Percentiles rank a stretch among this genome's conserved stretches.
These are phyloP conservation scores for Phoenix roebelenii DNA, from an alignment of 176 grass and related monocot genomes.

Conservation along the genomic window DNA sequence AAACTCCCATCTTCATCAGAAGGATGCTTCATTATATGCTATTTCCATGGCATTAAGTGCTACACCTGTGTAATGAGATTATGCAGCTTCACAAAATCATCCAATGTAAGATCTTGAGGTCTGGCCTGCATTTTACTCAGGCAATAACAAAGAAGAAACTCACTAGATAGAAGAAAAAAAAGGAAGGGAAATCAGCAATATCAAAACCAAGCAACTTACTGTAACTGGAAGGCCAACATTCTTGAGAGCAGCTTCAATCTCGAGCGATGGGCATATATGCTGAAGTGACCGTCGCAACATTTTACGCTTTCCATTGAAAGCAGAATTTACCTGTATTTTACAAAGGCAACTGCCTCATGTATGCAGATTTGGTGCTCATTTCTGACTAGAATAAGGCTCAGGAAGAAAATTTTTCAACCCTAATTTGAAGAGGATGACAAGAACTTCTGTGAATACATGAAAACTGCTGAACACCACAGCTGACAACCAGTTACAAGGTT, in stretches of 20 bases:
- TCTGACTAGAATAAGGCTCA: too few species aligned
- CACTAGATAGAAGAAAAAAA: background rate
- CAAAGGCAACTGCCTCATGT: background rate
- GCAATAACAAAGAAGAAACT: background rate
- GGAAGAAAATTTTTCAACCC: too few species aligned
- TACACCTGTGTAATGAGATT: conserved; percentile 48
- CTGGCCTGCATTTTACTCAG: conserved; percentile 52
- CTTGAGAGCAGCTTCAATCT: conserved; percentile 59
- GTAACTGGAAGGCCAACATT: conserved; percentile 63
- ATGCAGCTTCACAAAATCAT: conserved; percentile 90
- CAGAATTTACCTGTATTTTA: conserved; percentile 65
- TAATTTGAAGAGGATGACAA: too few species aligned
- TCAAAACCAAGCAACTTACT: conserved; percentile 26
- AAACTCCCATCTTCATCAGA: too few species aligned
- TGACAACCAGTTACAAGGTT: too few species aligned
- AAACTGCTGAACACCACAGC: too few species aligned
- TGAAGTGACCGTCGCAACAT: conserved; percentile 93
- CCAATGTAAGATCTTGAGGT: conserved; percentile 56
- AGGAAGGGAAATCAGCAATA: background rate
- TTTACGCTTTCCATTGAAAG: conserved; percentile 92
- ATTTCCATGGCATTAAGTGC: background rate
- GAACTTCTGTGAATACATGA: too few species aligned
- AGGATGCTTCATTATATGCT: too few species aligned
- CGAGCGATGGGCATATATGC: conserved; percentile 43
- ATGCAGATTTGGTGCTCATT: too few species aligned